Evolutionary conservation across 2,329 filamentous ascomycete species (phyloP).

Genomic region (Bipolaris victoriae): DNA sequence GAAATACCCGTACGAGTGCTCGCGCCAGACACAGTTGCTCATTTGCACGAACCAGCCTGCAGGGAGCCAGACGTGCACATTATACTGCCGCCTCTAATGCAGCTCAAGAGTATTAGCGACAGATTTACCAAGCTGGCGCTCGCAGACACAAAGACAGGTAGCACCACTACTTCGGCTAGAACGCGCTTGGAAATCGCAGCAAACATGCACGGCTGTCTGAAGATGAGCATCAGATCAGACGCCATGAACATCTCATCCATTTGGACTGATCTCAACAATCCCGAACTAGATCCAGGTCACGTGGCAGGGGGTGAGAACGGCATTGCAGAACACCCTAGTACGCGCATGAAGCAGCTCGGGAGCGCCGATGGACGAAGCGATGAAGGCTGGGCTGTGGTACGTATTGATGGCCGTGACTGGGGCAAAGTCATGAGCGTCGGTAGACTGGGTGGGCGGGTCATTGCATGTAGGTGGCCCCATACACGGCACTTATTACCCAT

Average conservation of each 20-base stretch:
- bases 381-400: slow-evolving; percentile 84
- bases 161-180: slow-evolving; percentile 34
- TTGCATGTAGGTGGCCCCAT: slow-evolving; percentile 71
- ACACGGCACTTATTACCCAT: neutral
- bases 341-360: slow-evolving; percentile 69
- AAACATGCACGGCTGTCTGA: slow-evolving; percentile 91
- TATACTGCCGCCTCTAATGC: slow-evolving; percentile 81
- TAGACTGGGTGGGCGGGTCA: slow-evolving; percentile 84
- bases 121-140: slow-evolving; percentile 83
- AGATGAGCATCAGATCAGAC: slow-evolving; percentile 81
- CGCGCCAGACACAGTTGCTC: slow-evolving; percentile 80
- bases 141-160: slow-evolving; percentile 46
- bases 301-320: slow-evolving; percentile 68
- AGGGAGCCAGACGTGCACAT: slow-evolving; percentile 95
- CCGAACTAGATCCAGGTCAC: slow-evolving; percentile 80
- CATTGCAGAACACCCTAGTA: slow-evolving; percentile 80
- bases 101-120: slow-evolving; percentile 93
- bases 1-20: slow-evolving; percentile 95
- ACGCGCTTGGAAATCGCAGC: slow-evolving; percentile 81
- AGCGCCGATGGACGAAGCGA: slow-evolving; percentile 69
- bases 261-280: slow-evolving; percentile 87
- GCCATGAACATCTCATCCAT: slow-evolving; percentile 82
- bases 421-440: slow-evolving; percentile 92
- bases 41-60: slow-evolving; percentile 89
- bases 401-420: slow-evolving; percentile 95